Percentiles rank a stretch among this genome's conserved stretches.
phyloP scores from a whole-genome alignment of 202 grass and related monocot genomes.

The Zoysia matrella region DNA sequence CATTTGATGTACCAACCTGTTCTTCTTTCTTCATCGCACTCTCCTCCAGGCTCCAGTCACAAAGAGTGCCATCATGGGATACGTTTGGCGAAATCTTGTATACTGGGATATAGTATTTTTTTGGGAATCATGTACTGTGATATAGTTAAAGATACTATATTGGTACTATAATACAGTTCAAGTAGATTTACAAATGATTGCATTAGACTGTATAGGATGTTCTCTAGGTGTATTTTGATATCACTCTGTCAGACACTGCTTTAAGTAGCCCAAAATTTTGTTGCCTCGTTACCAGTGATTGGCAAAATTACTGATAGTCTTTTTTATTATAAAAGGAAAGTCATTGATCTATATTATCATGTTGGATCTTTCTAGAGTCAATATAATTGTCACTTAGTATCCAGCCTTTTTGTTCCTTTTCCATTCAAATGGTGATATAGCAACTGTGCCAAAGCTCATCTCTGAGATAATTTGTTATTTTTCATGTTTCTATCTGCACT shows the following conservation, averaged over 20 bases:
- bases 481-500: constrained; percentile 7
- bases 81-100: constrained; percentile 4
- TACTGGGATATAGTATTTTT: too few relatives aligned
- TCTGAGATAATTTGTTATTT: constrained; percentile 9
- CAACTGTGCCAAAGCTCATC: constrained; percentile 37
- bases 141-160: background rate
- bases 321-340: background rate
- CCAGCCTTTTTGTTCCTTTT: constrained; percentile 37
- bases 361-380: constrained; percentile 9
- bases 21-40: background rate
- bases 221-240: constrained; percentile 14
- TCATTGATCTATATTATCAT: constrained; percentile 1
- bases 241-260: background rate
- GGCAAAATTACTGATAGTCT: constrained; percentile 5
- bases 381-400: constrained; percentile 30
- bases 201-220: background rate
- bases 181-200: constrained; percentile 30
- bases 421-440: constrained; percentile 45
- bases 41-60: background rate
- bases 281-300: constrained; percentile 22
- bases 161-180: constrained; percentile 13
- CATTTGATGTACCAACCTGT: background rate
- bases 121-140: background rate
- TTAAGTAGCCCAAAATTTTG: background rate
- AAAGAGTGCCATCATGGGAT: constrained; percentile 14